These are phyloP conservation scores for Nelumbo lutea DNA, from an alignment of 164 flowering plant genomes.

Conservation along the genomic window DNA sequence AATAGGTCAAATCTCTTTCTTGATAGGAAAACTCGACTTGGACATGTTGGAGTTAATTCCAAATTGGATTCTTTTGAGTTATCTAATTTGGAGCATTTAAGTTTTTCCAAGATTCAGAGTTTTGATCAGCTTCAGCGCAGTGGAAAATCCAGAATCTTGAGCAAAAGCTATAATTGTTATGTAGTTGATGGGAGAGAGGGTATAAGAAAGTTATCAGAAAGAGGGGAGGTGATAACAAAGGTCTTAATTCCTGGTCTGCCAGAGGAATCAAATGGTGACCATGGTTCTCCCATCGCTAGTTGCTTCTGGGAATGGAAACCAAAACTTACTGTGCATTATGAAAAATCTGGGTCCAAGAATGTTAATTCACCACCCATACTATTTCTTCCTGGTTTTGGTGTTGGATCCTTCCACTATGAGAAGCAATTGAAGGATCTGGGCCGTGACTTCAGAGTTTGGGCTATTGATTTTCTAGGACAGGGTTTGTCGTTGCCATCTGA, in stretches of 20 bases:
- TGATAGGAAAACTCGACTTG: slow-evolving; percentile 20
- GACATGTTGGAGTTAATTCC: slow-evolving; percentile 11
- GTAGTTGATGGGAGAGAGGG: slow-evolving; percentile 47
- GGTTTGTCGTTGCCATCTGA: slow-evolving; percentile 82
- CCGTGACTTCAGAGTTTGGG: slow-evolving; percentile 82
- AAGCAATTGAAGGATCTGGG: slow-evolving; percentile 94
- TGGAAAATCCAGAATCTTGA: slow-evolving; percentile 20
- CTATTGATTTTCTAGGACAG: slow-evolving; percentile 92
- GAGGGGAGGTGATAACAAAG: slow-evolving; percentile 31
- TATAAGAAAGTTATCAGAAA: slow-evolving; percentile 23
- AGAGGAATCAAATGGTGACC: slow-evolving; percentile 57
- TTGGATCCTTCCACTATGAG: slow-evolving; percentile 92
- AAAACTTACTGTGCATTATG: slow-evolving; percentile 72
- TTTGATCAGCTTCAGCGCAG: slow-evolving; percentile 7
- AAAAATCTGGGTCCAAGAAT: slow-evolving; percentile 68
- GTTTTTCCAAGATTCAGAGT: slow-evolving; percentile 3
- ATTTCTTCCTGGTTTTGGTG: slow-evolving; percentile 96
- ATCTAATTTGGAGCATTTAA: not conserved
- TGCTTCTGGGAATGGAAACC: slow-evolving; percentile 94
- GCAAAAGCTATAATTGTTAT: slow-evolving; percentile 32
- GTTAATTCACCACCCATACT: slow-evolving; percentile 64
- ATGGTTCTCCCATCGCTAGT: slow-evolving; percentile 48
- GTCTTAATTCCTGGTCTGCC: slow-evolving; percentile 78
- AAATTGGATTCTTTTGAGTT: slow-evolving; percentile 13
- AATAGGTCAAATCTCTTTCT: slow-evolving; percentile 18